phyloP scores from a whole-genome alignment of 2,329 filamentous ascomycete genomes.

The Aureobasidium melanogenum region DNA sequence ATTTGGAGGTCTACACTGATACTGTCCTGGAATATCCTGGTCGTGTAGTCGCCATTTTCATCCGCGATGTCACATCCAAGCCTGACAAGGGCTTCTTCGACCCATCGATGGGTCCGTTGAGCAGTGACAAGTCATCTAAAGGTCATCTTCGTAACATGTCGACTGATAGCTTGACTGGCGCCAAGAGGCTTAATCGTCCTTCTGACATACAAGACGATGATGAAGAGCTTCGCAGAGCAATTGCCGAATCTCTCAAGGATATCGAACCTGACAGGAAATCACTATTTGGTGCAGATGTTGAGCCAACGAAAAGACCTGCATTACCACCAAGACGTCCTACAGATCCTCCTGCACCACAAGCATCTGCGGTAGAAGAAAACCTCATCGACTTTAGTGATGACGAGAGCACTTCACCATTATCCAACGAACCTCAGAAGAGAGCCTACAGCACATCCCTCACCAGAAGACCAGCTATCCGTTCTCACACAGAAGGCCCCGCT shows the following conservation, averaged over 20 bases:
- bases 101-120: slow-evolving; percentile 38
- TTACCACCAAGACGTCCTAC: slow-evolving; percentile 28
- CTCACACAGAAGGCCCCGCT: neutral
- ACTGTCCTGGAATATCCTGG: slow-evolving; percentile 77
- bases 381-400: slow-evolving; percentile 42
- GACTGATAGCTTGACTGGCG: slow-evolving; percentile 22
- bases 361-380: slow-evolving; percentile 24
- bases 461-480: neutral
- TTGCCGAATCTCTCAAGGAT: slow-evolving; percentile 38
- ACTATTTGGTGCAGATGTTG: slow-evolving; percentile 12
- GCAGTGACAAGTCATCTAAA: slow-evolving; percentile 16
- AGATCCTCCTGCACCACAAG: slow-evolving; percentile 20
- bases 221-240: slow-evolving; percentile 38
- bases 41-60: slow-evolving; percentile 79
- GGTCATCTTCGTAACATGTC: slow-evolving; percentile 22
- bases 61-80: slow-evolving; percentile 85
- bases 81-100: slow-evolving; percentile 71
- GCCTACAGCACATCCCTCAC: neutral
- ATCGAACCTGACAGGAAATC: slow-evolving; percentile 25
- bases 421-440: neutral
- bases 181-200: slow-evolving; percentile 25
- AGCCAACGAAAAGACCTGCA: slow-evolving; percentile 20
- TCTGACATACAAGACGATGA: slow-evolving; percentile 36
- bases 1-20: slow-evolving; percentile 94
- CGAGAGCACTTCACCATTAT: slow-evolving; percentile 21